These are phyloP conservation scores for Ophiocordyceps camponoti-saundersi DNA, from an alignment of 2,329 filamentous ascomycete species.

Conservation along the genomic window DNA sequence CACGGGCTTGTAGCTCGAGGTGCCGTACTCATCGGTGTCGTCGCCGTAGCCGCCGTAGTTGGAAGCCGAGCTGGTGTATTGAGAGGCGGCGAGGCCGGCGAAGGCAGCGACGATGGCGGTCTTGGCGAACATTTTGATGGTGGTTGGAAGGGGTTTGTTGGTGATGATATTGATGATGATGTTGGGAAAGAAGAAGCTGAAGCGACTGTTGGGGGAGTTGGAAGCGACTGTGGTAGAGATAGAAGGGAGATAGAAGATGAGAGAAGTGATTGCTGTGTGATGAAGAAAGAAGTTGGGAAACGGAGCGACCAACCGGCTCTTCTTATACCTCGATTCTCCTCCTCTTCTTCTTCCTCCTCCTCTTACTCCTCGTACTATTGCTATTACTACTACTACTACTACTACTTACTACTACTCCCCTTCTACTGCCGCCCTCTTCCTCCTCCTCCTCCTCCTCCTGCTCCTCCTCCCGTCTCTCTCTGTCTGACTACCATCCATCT, in stretches of 20 bases:
- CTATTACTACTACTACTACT: too few species aligned
- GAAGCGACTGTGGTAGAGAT: too few species aligned
- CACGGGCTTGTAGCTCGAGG: conserved; percentile 2
- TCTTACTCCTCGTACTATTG: background rate
- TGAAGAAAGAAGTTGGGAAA: background rate
- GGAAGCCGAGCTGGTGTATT: background rate
- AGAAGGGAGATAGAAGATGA: too few species aligned
- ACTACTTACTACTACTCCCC: too few species aligned
- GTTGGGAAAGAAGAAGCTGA: too few species aligned
- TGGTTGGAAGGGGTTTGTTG: background rate
- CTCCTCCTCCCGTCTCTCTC: too few species aligned
- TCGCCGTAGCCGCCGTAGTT: conserved; percentile 3
- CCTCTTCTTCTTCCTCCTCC: background rate
- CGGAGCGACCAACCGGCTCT: background rate
- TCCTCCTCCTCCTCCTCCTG: too few species aligned
- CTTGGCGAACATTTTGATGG: conserved; percentile 4
- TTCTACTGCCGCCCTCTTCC: too few species aligned
- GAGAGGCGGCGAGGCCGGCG: conserved; percentile 6
- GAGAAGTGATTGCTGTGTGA: background rate
- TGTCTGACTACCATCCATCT: too few species aligned
- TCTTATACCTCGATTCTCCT: background rate
- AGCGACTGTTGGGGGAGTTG: too few species aligned
- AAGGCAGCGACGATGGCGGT: conserved; percentile 11
- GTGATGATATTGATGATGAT: background rate
- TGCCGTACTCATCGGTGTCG: conserved; percentile 2